Conservation (phyloP, 306 rosid species). For the Boehmeria nivea region DNA sequence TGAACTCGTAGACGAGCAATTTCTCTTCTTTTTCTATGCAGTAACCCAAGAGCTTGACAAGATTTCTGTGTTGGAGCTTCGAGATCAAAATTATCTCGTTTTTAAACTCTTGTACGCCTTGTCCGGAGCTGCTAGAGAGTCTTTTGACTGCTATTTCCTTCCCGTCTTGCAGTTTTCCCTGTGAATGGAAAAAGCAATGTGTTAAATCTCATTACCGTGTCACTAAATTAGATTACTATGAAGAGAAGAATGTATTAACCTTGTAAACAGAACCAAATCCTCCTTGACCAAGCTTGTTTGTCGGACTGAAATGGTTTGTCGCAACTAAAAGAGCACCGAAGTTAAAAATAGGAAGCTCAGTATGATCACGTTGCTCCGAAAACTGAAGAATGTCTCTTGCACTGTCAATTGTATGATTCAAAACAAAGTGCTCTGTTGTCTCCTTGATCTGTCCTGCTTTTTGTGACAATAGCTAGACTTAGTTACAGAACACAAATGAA, state of each 20-base stretch:
- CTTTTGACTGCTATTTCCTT: slow-evolving; percentile 34
- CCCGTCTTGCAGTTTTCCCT: slow-evolving; percentile 33
- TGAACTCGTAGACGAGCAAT: slow-evolving; percentile 37
- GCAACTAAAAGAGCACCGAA: slow-evolving; percentile 11
- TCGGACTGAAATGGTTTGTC: slow-evolving; percentile 3
- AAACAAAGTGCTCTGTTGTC: not conserved
- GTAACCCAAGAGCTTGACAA: slow-evolving; percentile 36
- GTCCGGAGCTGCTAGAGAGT: slow-evolving; percentile 29
- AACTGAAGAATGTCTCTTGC: not conserved
- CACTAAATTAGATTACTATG: not conserved
- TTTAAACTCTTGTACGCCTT: slow-evolving; percentile 33
- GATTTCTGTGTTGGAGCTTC: slow-evolving; percentile 38
- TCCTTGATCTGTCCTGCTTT: not conserved
- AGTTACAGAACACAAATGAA: not conserved
- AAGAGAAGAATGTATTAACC: not conserved
- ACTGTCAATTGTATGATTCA: not conserved
- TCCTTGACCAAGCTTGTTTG: slow-evolving; percentile 27
- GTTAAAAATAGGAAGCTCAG: slow-evolving; percentile 9
- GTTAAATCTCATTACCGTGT: too few species aligned
- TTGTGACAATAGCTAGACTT: not conserved
- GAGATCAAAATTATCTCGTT: slow-evolving; percentile 28
- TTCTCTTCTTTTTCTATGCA: slow-evolving; percentile 29
- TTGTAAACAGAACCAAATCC: slow-evolving; percentile 27
- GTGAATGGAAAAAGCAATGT: not conserved
- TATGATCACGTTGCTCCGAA: not conserved